Percentiles rank a stretch among this genome's conserved stretches.
Evolutionary conservation across 371 early-diverging fungal genomes (phyloP).

Genomic region (Chytridium lagenaria): DNA sequence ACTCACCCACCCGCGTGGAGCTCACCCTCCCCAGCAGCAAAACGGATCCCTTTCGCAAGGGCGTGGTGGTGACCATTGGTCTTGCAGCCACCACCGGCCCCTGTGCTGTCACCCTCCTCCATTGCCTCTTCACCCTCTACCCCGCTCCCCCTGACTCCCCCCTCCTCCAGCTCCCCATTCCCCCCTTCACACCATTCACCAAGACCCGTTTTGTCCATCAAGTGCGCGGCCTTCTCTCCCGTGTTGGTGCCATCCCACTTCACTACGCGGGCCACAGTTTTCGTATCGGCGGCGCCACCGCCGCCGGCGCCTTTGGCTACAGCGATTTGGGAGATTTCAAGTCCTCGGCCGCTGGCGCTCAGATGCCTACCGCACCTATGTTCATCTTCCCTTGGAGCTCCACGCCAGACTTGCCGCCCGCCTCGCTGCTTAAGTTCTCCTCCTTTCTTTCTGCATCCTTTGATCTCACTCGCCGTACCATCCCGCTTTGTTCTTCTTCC

Average conservation of each 20-base stretch:
- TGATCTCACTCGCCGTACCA: no score
- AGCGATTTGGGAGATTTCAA: slow-evolving; percentile 11
- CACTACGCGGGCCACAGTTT: slow-evolving; percentile 30
- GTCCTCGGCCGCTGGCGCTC: no score
- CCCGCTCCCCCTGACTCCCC: slow-evolving; percentile 16
- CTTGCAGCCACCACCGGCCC: background rate
- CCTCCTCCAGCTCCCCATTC: slow-evolving; percentile 16
- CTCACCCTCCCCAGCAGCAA: slow-evolving; percentile 14
- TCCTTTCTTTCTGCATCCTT: no score
- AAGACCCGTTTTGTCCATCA: background rate
- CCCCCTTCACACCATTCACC: background rate
- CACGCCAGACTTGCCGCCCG: no score
- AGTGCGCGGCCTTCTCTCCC: slow-evolving; percentile 11
- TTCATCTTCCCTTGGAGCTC: no score
- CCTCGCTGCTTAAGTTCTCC: no score
- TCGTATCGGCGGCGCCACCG: no score
- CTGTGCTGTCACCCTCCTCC: slow-evolving; percentile 16
- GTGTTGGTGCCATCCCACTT: slow-evolving; percentile 13
- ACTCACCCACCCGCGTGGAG: slow-evolving; percentile 13
- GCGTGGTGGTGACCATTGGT: slow-evolving; percentile 17
- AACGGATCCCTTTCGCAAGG: slow-evolving; percentile 22
- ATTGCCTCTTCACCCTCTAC: background rate
- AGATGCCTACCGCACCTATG: no score
- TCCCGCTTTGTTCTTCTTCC: no score
- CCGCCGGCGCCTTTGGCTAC: slow-evolving; percentile 20